Evolutionary conservation across 2,329 filamentous ascomycete species (phyloP), one percentile per base, ranked within the genome.

Genomic region (Emergomyces africanus): DNA sequence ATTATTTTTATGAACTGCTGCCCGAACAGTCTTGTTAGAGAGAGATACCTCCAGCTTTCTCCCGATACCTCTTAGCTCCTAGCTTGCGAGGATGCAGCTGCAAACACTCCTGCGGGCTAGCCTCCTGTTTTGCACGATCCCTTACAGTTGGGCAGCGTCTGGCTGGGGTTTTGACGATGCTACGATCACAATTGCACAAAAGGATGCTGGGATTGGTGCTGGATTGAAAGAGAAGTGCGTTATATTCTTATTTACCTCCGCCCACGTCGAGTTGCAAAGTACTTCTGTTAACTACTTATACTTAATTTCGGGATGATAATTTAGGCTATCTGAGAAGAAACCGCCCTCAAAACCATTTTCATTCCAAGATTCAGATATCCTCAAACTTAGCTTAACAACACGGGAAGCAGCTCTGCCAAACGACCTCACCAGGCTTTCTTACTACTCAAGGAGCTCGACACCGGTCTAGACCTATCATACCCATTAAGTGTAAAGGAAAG

Each of bases 381-480:
- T 97, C 69, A 96, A 94, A 78, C 77, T 99, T 65, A 75, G 84
- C 65, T 77, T 99, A 67, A 95, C 90, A 39, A 82, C 89, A 9
- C 87, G 87, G 71, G 89, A 96, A 85, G 83, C 70, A 84, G 85
- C 74, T 86, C 84, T 66, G 81, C 83, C 53, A 92, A 90, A 79
- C 84, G 88, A 64, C 90, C 94, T 66, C 94, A 99, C 75, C 94
- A 99, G 75, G 90, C 90, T 5, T 96, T 96, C 78, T 80, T 99
- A 58, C 80, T 94, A 18, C 75, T 99, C 60, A 85, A 83, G 66
- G 90, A 97, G 66, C 77, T 81, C 12, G 77, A 79, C 14, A 86
- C 85, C 12, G 89, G 89, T 41, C 79, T 99, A 53, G 91, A 97
- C 73, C 86, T 90, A 28, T 90, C 91, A 0, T 96, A 92, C 68